Conservation (phyloP, 2,329 filamentous ascomycete genomes). For the Colletotrichum lupini region DNA sequence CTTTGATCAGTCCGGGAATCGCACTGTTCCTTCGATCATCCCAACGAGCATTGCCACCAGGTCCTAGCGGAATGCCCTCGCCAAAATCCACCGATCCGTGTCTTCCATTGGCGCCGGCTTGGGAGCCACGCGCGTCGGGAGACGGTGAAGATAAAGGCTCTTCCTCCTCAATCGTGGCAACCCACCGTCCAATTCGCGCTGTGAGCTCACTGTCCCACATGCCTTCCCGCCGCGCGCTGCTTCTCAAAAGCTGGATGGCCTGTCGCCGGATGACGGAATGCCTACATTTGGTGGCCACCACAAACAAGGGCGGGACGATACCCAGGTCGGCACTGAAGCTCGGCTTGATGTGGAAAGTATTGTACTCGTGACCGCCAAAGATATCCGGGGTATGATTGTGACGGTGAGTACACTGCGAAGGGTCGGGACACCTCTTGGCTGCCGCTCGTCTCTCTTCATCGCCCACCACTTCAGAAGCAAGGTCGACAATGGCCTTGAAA, state of each 20-base stretch:
- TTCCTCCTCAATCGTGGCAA: constrained; percentile 65
- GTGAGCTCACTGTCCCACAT: constrained; percentile 76
- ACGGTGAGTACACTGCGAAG: constrained; percentile 55
- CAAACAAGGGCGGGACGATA: constrained; percentile 72
- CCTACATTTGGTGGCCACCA: constrained; percentile 75
- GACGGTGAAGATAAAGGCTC: constrained; percentile 42
- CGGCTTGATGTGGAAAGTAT: constrained; percentile 64
- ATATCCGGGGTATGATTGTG: constrained; percentile 46
- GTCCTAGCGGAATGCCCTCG: constrained; percentile 46
- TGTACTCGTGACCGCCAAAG: constrained; percentile 55
- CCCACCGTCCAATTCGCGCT: constrained; percentile 66
- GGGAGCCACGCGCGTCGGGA: constrained; percentile 42
- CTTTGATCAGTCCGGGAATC: constrained; percentile 34
- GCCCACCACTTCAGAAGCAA: constrained; percentile 69
- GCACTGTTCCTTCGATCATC: constrained; percentile 42
- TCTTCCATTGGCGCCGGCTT: constrained; percentile 38
- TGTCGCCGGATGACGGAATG: constrained; percentile 66
- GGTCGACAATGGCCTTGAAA: constrained; percentile 66
- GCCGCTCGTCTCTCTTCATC: constrained; percentile 65
- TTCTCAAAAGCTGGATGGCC: constrained; percentile 70
- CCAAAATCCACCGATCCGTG: constrained; percentile 47
- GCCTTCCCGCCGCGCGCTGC: constrained; percentile 71
- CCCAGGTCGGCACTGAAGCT: constrained; percentile 74
- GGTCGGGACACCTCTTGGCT: constrained; percentile 56
- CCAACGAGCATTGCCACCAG: constrained; percentile 58